A percentile compares a stretch with the other conserved stretches of the same genome.
phyloP scores from a whole-genome alignment of 164 flowering plant genomes.

The Annona squamosa region DNA sequence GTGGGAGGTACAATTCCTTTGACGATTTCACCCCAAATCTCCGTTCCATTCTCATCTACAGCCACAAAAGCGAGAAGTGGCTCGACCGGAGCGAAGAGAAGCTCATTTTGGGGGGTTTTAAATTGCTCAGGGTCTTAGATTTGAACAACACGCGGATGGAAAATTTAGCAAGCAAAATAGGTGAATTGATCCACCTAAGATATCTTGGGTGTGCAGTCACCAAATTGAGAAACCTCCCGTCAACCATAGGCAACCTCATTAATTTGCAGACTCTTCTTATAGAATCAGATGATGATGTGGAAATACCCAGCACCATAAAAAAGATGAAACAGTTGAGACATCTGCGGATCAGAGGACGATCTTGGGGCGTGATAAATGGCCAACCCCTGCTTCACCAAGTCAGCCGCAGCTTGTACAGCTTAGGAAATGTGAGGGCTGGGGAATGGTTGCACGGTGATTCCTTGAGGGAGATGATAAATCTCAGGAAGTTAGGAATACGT shows the following conservation, averaged over 20 bases:
- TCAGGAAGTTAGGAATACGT: background rate
- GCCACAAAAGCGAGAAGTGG: background rate
- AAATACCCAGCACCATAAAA: background rate
- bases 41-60: background rate
- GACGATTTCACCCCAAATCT: background rate
- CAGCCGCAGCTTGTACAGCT: background rate
- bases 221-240: background rate
- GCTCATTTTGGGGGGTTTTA: background rate
- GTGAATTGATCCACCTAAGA: background rate
- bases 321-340: background rate
- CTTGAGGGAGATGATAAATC: background rate
- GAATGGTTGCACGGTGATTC: background rate
- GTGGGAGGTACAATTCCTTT: background rate
- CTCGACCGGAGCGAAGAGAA: background rate
- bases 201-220: background rate
- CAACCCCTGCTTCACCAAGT: background rate
- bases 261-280: background rate
- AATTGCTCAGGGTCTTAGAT: background rate
- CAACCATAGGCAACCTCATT: background rate
- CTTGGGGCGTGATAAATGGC: background rate
- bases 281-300: background rate
- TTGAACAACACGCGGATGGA: too few species aligned
- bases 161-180: background rate
- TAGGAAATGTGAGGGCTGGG: background rate
- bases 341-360: background rate